Percentiles rank a stretch among this genome's conserved stretches.
Conservation (phyloP, 331 rosid species). For the Stylosanthes scabra region DNA sequence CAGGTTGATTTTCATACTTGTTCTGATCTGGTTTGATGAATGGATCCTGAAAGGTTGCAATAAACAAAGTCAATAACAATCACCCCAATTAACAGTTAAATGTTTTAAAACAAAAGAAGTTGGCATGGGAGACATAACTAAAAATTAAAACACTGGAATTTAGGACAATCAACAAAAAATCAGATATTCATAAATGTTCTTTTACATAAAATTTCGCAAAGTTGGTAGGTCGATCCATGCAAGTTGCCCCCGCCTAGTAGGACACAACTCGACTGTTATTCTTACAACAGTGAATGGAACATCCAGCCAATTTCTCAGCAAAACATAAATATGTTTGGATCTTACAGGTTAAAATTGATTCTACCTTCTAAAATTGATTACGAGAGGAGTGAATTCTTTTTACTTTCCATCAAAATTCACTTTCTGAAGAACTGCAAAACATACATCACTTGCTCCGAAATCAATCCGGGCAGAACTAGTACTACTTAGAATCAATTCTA, state of each 20-base stretch:
- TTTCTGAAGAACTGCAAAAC: no score
- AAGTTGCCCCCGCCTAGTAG: background rate
- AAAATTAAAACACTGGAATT: constrained; percentile 12
- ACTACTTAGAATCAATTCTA: no score
- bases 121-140: background rate
- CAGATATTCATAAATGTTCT: background rate
- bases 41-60: constrained; percentile 62
- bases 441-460: no score
- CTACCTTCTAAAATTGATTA: no score
- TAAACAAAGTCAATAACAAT: constrained; percentile 11
- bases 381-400: no score
- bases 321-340: background rate
- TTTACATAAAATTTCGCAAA: constrained; percentile 1
- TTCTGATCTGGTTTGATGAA: constrained; percentile 51
- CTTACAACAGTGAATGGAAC: background rate
- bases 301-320: background rate
- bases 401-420: no score
- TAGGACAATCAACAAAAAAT: background rate
- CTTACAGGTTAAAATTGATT: no score
- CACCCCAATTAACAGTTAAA: background rate
- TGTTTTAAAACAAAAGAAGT: background rate
- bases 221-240: background rate
- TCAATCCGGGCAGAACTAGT: no score
- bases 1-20: constrained; percentile 47
- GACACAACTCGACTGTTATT: background rate